These are phyloP conservation scores for Ogataea minuta DNA, from an alignment of 805 yeast species.

Conservation along the genomic window DNA sequence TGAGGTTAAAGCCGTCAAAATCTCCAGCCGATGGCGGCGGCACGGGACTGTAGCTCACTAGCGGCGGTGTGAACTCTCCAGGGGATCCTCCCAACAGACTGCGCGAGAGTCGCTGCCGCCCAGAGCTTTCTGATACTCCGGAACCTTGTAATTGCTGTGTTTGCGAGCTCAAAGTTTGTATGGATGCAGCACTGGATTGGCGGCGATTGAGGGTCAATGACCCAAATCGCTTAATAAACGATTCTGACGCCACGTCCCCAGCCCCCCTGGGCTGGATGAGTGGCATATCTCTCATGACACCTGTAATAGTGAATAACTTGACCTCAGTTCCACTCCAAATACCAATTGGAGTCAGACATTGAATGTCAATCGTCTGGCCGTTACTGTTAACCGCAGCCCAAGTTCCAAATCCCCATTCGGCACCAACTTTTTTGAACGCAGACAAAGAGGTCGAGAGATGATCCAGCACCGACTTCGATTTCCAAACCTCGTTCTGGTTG, in stretches of 20 bases:
- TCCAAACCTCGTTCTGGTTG: conserved; percentile 37
- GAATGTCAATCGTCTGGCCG: conserved; percentile 6
- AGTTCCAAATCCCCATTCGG: conserved; percentile 36
- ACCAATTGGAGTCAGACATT: conserved; percentile 28
- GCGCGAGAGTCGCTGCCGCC: conserved; percentile 7
- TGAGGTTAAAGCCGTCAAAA: conserved; percentile 9
- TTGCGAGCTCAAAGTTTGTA: conserved; percentile 12
- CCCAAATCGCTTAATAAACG: conserved; percentile 47
- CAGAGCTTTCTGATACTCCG: conserved; percentile 3
- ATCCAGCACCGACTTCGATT: conserved; percentile 29
- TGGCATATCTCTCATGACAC: conserved; percentile 14
- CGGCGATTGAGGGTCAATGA: conserved; percentile 36
- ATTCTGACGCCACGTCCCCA: conserved; percentile 48
- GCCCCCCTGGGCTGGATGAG: conserved; percentile 40
- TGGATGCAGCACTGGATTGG: conserved; percentile 29
- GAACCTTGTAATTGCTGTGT: conserved; percentile 1
- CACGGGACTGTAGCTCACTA: conserved; percentile 17
- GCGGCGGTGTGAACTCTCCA: conserved; percentile 12
- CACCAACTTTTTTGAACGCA: conserved; percentile 34
- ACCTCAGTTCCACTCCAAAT: conserved; percentile 47
- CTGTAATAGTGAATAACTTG: conserved; percentile 40
- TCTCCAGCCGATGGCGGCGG: conserved; percentile 18
- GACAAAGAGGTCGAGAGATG: conserved; percentile 35
- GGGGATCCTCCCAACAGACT: neutral
- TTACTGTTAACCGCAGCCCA: conserved; percentile 15